These are phyloP conservation scores for Colletotrichum orbiculare DNA, from an alignment of 2,329 filamentous ascomycete genomes.

Conservation along the genomic window DNA sequence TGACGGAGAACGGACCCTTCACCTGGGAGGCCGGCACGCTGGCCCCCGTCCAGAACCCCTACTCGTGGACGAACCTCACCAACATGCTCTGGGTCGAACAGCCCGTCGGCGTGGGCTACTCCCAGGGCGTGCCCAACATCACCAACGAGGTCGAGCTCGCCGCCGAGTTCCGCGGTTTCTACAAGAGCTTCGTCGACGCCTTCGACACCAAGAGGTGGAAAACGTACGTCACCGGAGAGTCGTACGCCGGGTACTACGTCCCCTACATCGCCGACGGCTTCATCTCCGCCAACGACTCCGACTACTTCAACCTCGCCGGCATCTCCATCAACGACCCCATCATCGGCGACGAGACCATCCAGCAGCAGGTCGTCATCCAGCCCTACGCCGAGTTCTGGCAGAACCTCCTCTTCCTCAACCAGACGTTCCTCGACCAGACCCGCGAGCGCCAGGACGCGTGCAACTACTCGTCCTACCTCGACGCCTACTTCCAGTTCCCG, in stretches of 20 bases:
- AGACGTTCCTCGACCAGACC: constrained; percentile 64
- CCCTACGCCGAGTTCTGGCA: constrained; percentile 71
- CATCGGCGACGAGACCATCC: constrained; percentile 63
- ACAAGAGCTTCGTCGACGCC: constrained; percentile 79
- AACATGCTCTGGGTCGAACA: constrained; percentile 84
- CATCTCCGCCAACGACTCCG: constrained; percentile 72
- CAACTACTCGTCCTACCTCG: constrained; percentile 70
- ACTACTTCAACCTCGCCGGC: constrained; percentile 75
- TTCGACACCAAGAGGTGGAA: constrained; percentile 76
- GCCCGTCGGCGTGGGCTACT: constrained; percentile 75
- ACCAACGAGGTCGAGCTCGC: constrained; percentile 75
- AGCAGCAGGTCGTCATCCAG: constrained; percentile 60
- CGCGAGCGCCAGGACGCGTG: constrained; percentile 66
- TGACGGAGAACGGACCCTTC: constrained; percentile 84
- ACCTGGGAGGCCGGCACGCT: constrained; percentile 77
- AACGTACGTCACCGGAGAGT: constrained; percentile 80
- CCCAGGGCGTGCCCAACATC: constrained; percentile 71
- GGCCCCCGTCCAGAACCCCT: constrained; percentile 72
- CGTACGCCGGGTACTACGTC: constrained; percentile 73
- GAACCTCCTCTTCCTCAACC: constrained; percentile 72
- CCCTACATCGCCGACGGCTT: constrained; percentile 81
- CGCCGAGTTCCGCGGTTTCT: constrained; percentile 81
- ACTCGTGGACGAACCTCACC: constrained; percentile 78
- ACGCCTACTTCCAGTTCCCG: constrained; percentile 75
- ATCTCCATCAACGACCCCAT: constrained; percentile 80